These are phyloP conservation scores for Penicillium fimorum DNA, from an alignment of 495 filamentous ascomycete genomes.

Conservation along the genomic window DNA sequence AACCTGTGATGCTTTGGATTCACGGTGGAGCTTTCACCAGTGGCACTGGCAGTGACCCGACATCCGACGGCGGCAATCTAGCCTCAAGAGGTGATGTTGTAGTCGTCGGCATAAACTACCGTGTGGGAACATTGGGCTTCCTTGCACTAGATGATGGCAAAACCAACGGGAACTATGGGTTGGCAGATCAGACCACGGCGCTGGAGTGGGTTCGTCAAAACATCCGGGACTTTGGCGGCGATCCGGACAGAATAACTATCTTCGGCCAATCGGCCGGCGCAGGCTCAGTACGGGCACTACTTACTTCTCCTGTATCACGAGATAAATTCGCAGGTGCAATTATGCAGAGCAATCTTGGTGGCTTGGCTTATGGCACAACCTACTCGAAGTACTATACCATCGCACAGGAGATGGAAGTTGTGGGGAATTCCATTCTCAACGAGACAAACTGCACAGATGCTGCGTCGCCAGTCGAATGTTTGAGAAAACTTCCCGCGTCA, in stretches of 20 bases:
- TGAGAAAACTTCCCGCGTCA: constrained; percentile 36
- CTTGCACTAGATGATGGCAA: constrained; percentile 21
- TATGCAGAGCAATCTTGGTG: constrained; percentile 47
- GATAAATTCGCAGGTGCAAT: constrained; percentile 43
- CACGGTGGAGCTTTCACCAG: constrained; percentile 48
- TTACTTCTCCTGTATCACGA: constrained; percentile 32
- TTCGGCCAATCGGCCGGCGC: constrained; percentile 54
- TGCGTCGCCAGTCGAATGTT: constrained; percentile 36
- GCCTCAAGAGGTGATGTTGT: constrained; percentile 47
- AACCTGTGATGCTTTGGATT: constrained; percentile 49
- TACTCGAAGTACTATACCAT: constrained; percentile 51
- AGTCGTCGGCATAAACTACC: constrained; percentile 45
- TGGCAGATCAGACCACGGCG: constrained; percentile 39
- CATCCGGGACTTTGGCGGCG: constrained; percentile 44
- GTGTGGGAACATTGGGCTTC: constrained; percentile 42
- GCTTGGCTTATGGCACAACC: constrained; percentile 47
- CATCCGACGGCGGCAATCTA: constrained; percentile 42
- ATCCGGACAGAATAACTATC: constrained; percentile 52
- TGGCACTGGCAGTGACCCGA: constrained; percentile 37
- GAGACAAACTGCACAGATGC: constrained; percentile 38
- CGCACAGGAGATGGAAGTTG: constrained; percentile 26
- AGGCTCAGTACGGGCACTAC: constrained; percentile 42
- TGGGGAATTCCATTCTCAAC: constrained; percentile 20
- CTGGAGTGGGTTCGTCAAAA: constrained; percentile 36
- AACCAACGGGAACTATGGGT: constrained; percentile 37